Conservation (phyloP, 1,284 basidiomycete genomes). For the Exobasidium rhododendri region DNA sequence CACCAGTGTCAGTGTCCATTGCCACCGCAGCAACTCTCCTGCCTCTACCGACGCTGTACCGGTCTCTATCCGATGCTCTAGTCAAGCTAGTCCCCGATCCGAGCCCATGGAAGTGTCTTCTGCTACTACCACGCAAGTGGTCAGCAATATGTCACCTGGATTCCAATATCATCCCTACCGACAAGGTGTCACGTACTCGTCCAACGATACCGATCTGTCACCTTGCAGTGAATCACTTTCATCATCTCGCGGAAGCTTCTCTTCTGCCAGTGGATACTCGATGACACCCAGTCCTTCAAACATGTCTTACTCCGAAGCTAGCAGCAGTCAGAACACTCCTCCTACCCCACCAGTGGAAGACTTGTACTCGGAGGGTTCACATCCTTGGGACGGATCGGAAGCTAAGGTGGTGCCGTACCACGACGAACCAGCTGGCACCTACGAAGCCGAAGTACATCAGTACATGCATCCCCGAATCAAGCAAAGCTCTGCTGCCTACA, state of each 20-base stretch:
- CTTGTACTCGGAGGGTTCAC: no score
- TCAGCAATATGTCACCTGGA: constrained; percentile 23
- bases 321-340: constrained; percentile 45
- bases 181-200: constrained; percentile 18
- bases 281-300: constrained; percentile 35
- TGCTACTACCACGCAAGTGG: constrained; percentile 25
- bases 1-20: no score
- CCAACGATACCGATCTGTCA: constrained; percentile 21
- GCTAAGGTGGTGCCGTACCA: constrained; percentile 9
- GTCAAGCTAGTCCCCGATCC: no score
- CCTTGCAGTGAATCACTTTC: constrained; percentile 14
- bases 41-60: constrained; percentile 18
- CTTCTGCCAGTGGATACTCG: constrained; percentile 31
- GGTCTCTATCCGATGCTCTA: no score
- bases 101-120: no score
- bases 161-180: constrained; percentile 1
- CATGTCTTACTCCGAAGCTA: constrained; percentile 19
- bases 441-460: constrained; percentile 11
- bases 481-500: no score
- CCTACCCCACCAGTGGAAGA: constrained; percentile 47
- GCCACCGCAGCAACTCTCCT: no score
- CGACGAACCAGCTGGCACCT: constrained; percentile 28
- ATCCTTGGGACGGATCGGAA: constrained; percentile 8
- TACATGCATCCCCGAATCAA: neutral
- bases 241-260: constrained; percentile 22